Base-by-base conservation (phyloP, 257 asterid species). In the Dorcoceras hygrometricum region DNA sequence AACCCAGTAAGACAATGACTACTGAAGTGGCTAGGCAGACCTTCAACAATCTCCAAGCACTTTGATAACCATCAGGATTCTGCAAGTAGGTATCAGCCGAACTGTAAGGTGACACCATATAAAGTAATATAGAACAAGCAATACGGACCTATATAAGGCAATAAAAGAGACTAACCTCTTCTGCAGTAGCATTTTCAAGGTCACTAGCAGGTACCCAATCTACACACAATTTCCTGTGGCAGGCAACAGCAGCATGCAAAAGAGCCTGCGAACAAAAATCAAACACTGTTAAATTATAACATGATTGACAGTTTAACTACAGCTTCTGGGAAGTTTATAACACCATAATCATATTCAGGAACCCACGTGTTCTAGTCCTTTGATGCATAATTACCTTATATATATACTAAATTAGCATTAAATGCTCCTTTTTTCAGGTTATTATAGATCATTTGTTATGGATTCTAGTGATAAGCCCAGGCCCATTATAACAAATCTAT, bases 161-260 rank as follows among this genome's bases (percentile, higher is more conserved):
- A 71, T 63, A 29, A 51, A 59, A 9, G 61, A 75, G 73, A 27
- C 28, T 71, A 57, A 84, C 98, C 96, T 85, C 91, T 57, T 70
- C 68, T 18, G 87, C 77, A 63, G 95, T 84, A 34, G 86, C 83
- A 78, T 73, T 84, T 80, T 91, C 98, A 74, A 91, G 96, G 75
- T 89, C 95, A 77, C 94, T 77, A 67, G 98, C 95, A 28, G 96
- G 84, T 61, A 91, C 90, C 98, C 95, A 89, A 69, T 91, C 94
- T 62, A 89, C 67, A 71, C 87, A 87, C 59, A 89, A 83, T 75
- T 91, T 89, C 78, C 89, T 81, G 59, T 31, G 80, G 70, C 94
- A 87, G 64, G 89, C 84, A 71, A 91, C 95, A 63, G 91, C 87
- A 69, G 98, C 98, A 77, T 91, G 98, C 82, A 89, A 74, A 81